Evolutionary conservation across 2,329 filamentous ascomycete genomes (phyloP).

Genomic region (Nemania serpens): DNA sequence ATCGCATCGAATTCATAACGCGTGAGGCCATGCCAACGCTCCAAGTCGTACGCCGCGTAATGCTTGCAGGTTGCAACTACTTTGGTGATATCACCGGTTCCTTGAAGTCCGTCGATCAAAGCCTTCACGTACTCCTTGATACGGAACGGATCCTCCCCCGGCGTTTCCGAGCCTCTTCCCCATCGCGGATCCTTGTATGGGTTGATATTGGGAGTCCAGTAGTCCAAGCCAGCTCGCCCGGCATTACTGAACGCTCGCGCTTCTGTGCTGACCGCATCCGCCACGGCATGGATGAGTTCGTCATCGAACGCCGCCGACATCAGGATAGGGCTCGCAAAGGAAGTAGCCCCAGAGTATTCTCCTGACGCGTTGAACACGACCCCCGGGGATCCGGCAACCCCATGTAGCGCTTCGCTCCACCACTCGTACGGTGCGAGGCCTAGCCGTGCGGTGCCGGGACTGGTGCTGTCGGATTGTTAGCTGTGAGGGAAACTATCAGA

Average conservation of each 20-base stretch:
- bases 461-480: slow-evolving; percentile 37
- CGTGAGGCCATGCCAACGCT: slow-evolving; percentile 49
- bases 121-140: slow-evolving; percentile 56
- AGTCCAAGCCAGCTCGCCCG: slow-evolving; percentile 37
- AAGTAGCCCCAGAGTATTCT: slow-evolving; percentile 40
- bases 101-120: slow-evolving; percentile 59
- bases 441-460: slow-evolving; percentile 56
- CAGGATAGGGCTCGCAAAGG: slow-evolving; percentile 42
- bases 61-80: slow-evolving; percentile 64
- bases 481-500: background rate
- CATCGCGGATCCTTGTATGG: slow-evolving; percentile 38
- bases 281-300: slow-evolving; percentile 36
- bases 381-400: slow-evolving; percentile 59
- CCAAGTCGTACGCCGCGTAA: slow-evolving; percentile 62
- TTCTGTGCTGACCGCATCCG: slow-evolving; percentile 39
- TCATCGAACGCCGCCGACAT: slow-evolving; percentile 43
- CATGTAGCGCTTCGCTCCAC: slow-evolving; percentile 68
- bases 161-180: slow-evolving; percentile 39
- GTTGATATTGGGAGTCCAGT: slow-evolving; percentile 40
- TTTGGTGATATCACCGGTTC: slow-evolving; percentile 40
- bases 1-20: slow-evolving; percentile 60
- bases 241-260: slow-evolving; percentile 42
- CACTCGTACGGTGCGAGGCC: slow-evolving; percentile 64
- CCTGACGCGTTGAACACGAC: slow-evolving; percentile 33
- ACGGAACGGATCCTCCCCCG: slow-evolving; percentile 45